Evolutionary conservation across 2,329 filamentous ascomycete species (phyloP).

Genomic region (Pseudocercospora vitis): DNA sequence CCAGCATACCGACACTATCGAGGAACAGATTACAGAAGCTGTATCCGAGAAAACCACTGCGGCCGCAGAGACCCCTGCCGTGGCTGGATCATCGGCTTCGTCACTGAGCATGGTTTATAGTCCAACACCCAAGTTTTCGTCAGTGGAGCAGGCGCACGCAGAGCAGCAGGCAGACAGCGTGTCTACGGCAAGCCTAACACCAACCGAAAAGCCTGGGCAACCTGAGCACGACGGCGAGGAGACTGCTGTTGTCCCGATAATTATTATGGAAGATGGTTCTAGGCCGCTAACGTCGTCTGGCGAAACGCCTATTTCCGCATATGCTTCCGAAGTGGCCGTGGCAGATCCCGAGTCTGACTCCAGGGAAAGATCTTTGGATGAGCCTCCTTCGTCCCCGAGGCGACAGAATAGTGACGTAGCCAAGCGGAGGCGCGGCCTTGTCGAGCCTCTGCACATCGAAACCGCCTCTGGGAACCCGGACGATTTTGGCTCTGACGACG

Average conservation of each 20-base stretch:
- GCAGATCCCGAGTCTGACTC: no score
- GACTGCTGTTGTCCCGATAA: conserved; percentile 12
- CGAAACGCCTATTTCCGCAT: background rate
- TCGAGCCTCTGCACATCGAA: conserved; percentile 43
- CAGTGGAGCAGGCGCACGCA: background rate
- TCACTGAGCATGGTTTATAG: background rate
- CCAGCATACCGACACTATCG: conserved; percentile 16
- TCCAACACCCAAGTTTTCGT: background rate
- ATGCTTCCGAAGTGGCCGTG: no score
- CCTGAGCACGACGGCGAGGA: conserved; percentile 15
- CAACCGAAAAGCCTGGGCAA: conserved; percentile 14
- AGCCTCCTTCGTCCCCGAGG: background rate
- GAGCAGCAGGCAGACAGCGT: conserved; percentile 11
- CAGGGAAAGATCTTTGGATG: conserved; percentile 1
- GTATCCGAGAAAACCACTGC: background rate
- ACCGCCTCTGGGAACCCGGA: conserved; percentile 43
- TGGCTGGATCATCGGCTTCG: background rate
- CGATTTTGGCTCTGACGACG: conserved; percentile 68
- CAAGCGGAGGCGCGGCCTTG: conserved; percentile 42
- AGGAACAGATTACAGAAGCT: conserved; percentile 4
- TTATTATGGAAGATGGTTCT: conserved; percentile 27
- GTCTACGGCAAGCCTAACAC: conserved; percentile 19
- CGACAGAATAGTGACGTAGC: conserved; percentile 32
- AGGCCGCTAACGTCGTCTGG: conserved; percentile 18
- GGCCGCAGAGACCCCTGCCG: background rate